Evolutionary conservation across 2,329 filamentous ascomycete genomes (phyloP), one percentile per base, ranked within the genome.

Genomic region (Nigrospora sphaerica): DNA sequence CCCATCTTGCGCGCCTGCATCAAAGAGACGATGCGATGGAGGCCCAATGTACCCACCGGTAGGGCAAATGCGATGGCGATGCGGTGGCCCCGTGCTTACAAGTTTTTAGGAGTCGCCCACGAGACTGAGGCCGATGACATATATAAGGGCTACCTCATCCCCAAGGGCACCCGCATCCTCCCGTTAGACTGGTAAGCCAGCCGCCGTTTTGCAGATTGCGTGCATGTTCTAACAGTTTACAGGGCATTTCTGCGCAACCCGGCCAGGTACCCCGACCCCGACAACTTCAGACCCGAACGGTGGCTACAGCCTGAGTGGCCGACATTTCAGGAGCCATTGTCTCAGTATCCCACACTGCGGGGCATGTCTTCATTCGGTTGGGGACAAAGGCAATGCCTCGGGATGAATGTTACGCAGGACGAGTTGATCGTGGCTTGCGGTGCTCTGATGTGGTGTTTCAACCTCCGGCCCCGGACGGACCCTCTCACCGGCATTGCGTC

Each of bases 301-400:
- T 80, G 75, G 75, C 58, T 74, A 12, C 65, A 75, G 32, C 65
- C 72, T 1, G 62, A 63, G 12, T 78, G 67, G 58, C 74, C 74
- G n/a, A 75, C 71, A 1, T 79, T 70, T 54, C 69, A 68, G 52
- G 73, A 73, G 51, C 73, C 75, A 2, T 66, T 77, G 12, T 71
- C 67, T 2, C 62, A 70, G 35, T 75, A 65, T 46, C 76, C 75
- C 4, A 77, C 72, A 46, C 69, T 78, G 47, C 72, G 75, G 49
- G 75, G 75, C 55, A 69, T 72, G 57, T 69, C 69, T 10, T 71
- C 73, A 32, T 80, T 80, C 47, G 77, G 76, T 14, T 78, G 75
- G 60, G 76, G 76, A 3, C 67, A 75, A 39, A 66, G 77, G 4
- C 63, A 66, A 37, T 67, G 64, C 36, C 52, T 67, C 6, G 64